These are phyloP conservation scores for Hyaloscypha variabilis DNA, from an alignment of 495 filamentous ascomycete genomes.

Conservation along the genomic window DNA sequence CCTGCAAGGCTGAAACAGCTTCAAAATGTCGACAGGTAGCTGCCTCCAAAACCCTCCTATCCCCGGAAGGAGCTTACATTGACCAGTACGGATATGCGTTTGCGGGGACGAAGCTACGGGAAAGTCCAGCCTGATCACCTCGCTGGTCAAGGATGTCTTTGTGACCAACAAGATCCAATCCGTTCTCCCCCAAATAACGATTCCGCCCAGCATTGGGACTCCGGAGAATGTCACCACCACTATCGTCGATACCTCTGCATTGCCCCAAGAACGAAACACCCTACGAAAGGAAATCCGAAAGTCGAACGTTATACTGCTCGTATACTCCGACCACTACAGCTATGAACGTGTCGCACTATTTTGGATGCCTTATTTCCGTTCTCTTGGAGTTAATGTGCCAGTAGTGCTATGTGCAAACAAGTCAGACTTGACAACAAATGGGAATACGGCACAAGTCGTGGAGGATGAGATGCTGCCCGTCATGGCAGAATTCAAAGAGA, in stretches of 20 bases:
- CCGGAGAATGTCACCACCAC: constrained; percentile 95
- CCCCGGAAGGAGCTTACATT: constrained; percentile 15
- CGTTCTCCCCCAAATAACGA: constrained; percentile 89
- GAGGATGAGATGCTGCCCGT: constrained; percentile 98
- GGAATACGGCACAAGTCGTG: constrained; percentile 76
- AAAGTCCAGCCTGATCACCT: constrained; percentile 73
- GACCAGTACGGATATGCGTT: constrained; percentile 84
- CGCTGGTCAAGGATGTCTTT: constrained; percentile 92
- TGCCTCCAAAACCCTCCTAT: not conserved
- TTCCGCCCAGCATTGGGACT: constrained; percentile 84
- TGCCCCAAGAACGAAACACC: constrained; percentile 87
- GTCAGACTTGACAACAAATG: constrained; percentile 74
- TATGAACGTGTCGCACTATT: constrained; percentile 97
- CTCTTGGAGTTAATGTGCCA: constrained; percentile 96
- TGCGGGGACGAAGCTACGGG: constrained; percentile 89
- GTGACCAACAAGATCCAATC: constrained; percentile 92
- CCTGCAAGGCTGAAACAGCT: constrained; percentile 30
- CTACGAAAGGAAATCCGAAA: constrained; percentile 93
- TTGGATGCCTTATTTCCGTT: constrained; percentile 97
- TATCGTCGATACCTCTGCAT: constrained; percentile 94
- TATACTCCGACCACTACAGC: constrained; percentile 98
- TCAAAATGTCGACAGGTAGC: constrained; percentile 32
- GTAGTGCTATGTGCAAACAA: constrained; percentile 98
- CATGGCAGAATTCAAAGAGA: constrained; percentile 98
- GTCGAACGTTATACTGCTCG: constrained; percentile 94